Conservation (phyloP, 768 basidiomycete genomes). For the Kwoniella mangroviensis region DNA sequence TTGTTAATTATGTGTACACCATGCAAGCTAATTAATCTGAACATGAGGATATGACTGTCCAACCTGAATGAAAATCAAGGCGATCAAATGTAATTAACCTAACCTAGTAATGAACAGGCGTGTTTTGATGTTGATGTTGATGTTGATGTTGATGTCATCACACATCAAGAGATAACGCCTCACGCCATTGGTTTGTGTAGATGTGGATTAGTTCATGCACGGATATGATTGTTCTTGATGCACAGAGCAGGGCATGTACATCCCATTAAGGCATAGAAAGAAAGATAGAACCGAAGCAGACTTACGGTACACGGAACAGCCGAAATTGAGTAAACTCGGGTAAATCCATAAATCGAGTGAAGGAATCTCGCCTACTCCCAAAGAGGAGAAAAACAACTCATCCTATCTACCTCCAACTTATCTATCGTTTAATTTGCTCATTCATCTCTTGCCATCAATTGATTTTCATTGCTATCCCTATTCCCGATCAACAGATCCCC, state of each 20-base stretch:
- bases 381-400: not conserved
- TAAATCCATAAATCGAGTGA: not conserved
- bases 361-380: not conserved
- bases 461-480: not conserved
- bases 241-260: not conserved
- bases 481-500: not conserved
- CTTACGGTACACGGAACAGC: not conserved
- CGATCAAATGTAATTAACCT: not conserved
- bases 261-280: not conserved
- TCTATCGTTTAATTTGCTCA: not conserved
- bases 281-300: too few species aligned
- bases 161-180: too few species aligned
- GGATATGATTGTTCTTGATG: not conserved
- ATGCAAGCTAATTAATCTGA: not conserved
- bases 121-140: not conserved
- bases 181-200: too few species aligned
- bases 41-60: not conserved
- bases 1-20: not conserved
- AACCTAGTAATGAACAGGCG: not conserved
- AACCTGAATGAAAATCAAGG: not conserved
- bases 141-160: too few species aligned
- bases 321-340: not conserved
- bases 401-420: not conserved
- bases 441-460: not conserved
- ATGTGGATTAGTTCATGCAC: too few species aligned